Evolutionary conservation across 345 rosid genomes (phyloP), one percentile per base, ranked within the genome.

Genomic region (Jatropha curcas): DNA sequence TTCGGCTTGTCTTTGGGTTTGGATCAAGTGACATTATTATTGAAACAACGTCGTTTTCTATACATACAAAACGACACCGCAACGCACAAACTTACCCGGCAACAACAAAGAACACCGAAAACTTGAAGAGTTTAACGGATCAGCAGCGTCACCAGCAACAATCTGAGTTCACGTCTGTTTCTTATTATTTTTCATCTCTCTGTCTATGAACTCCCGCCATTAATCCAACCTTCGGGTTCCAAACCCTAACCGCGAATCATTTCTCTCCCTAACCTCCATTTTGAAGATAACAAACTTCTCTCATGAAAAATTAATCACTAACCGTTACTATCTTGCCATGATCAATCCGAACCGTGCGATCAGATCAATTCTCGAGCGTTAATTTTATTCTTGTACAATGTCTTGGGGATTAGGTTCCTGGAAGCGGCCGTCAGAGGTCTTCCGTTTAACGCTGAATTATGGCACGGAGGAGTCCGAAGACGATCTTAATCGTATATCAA

Each of bases 391-490:
- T 52, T 57, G 37, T 60, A 62, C 82, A 85, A 95, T 95, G 99
- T 95, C 98, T 58, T 94, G 98, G 98, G 98, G 97, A 57, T 76
- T 94, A 68, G 97, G 99, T n/a, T n/a, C n/a, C 45, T 95, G 99
- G 99, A 93, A 92, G 79, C 82, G 99, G 68, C 83, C 98, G 5
- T 86, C 88, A 78, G 98, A 95, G 84, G 78, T 76, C 79, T 91
- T 92, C 86, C 95, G 88, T 39, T 71, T 95, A 17, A 84, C 82
- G 13, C 93, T 95, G 52, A 81, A 82, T 0, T 95, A 92, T 70
- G 97, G 98, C 7, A 76, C 85, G 0, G 98, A 93, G 71, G 92
- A 88, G 65, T 81, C 82, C 22, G 80, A 72, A 25, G 90, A 87
- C 24, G 88, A 87, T 76, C 84, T 76, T 16, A 77, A 77, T 73